Percentiles rank a stretch among this genome's conserved stretches.
These are phyloP conservation scores for Leccinellum albellum DNA, from an alignment of 768 basidiomycete genomes.

Conservation along the genomic window DNA sequence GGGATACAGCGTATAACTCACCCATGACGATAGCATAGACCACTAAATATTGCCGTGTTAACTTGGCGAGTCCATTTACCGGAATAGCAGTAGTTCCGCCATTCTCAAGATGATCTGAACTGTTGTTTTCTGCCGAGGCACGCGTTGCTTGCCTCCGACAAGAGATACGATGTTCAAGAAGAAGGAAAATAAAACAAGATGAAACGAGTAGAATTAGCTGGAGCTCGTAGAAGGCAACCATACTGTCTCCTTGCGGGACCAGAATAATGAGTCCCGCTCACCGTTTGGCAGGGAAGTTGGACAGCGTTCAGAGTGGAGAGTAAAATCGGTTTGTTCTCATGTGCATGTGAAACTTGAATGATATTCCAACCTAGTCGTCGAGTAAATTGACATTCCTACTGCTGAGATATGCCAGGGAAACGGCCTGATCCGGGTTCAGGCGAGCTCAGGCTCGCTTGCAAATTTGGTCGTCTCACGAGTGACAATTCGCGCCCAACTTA, in stretches of 20 bases:
- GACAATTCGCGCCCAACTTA: too few relatives aligned
- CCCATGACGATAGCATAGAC: constrained; percentile 78
- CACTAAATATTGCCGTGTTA: constrained; percentile 52
- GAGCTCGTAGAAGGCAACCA: constrained; percentile 39
- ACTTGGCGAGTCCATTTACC: constrained; percentile 24
- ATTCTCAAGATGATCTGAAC: constrained; percentile 29
- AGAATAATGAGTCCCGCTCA: neutral
- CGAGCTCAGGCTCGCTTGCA: too few relatives aligned
- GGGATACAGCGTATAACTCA: constrained; percentile 25
- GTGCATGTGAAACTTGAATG: neutral
- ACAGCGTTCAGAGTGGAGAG: neutral
- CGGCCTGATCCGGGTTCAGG: too few relatives aligned
- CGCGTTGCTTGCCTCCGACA: constrained; percentile 21
- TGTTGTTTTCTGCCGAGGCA: constrained; percentile 21
- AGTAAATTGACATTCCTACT: too few relatives aligned
- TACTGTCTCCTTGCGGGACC: constrained; percentile 5
- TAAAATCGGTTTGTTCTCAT: neutral
- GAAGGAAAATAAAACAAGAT: constrained; percentile 34
- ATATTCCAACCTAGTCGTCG: neutral
- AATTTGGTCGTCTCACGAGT: too few relatives aligned
- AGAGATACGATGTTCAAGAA: constrained; percentile 33
- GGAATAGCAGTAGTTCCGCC: constrained; percentile 22
- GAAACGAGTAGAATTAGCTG: constrained; percentile 35
- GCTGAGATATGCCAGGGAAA: too few relatives aligned
- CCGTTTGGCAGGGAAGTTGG: neutral